A percentile compares a stretch with the other conserved stretches of the same genome.
Conservation (phyloP, 768 basidiomycete species). For the Phallus indusiatus region DNA sequence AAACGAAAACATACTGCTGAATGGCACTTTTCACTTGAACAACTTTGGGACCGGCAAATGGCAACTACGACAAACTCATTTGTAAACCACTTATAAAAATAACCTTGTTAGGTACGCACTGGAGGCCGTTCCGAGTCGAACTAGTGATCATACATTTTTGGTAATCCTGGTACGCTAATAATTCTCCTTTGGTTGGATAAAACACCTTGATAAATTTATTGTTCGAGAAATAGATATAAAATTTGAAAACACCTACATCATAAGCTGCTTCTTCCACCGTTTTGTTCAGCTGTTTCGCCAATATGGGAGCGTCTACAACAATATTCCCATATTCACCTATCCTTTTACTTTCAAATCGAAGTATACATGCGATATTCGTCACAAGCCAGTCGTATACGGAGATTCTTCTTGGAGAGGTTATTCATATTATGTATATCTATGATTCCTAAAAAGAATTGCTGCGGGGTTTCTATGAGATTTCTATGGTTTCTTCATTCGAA, state of each 20-base stretch:
- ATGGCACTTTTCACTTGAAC: not conserved
- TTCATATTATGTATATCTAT: not conserved
- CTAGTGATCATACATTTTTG: slow-evolving; percentile 6
- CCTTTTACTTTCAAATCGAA: not conserved
- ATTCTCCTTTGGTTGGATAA: not conserved
- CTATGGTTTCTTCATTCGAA: too few species aligned
- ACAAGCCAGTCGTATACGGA: not conserved
- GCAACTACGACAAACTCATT: not conserved
- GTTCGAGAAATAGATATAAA: not conserved
- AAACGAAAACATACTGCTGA: not conserved
- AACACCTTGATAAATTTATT: not conserved
- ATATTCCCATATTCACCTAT: not conserved
- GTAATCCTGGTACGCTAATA: not conserved
- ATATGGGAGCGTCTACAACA: not conserved
- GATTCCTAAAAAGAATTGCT: not conserved
- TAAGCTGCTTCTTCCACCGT: not conserved
- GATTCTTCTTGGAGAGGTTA: not conserved
- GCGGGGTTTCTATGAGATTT: not conserved
- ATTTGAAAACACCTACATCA: not conserved
- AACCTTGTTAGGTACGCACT: not conserved
- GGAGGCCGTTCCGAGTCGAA: not conserved
- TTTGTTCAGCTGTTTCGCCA: not conserved
- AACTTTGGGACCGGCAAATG: not conserved
- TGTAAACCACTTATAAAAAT: not conserved
- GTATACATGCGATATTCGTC: not conserved